These are phyloP conservation scores for Entomortierella beljakovae DNA, from an alignment of 192 early-diverging fungal species.

Conservation along the genomic window DNA sequence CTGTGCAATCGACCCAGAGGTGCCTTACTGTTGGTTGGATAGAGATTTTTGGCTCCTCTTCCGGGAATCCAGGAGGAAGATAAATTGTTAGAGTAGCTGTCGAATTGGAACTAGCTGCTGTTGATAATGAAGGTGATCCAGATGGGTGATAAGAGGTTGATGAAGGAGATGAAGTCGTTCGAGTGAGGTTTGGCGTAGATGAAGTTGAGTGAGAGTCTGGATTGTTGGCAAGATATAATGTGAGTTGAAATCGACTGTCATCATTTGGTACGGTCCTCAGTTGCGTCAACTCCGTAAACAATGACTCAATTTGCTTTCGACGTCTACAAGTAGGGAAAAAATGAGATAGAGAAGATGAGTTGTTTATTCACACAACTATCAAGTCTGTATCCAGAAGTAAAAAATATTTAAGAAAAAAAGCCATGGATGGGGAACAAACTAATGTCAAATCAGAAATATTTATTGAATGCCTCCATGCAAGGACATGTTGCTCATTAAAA, in stretches of 20 bases:
- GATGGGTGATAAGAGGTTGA: slow-evolving; percentile 2
- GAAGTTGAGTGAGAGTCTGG: slow-evolving; percentile 16
- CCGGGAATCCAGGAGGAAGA: slow-evolving; percentile 63
- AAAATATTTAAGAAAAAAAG: not conserved
- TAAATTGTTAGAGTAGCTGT: slow-evolving; percentile 51
- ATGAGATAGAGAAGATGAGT: not conserved
- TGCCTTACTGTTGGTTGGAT: slow-evolving; percentile 62
- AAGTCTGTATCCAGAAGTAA: too few relatives aligned
- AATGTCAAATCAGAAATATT: too few relatives aligned
- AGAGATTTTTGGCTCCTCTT: slow-evolving; percentile 64
- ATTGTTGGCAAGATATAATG: slow-evolving; percentile 17
- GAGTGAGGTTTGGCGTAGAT: slow-evolving; percentile 14
- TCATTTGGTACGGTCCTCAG: slow-evolving; percentile 30
- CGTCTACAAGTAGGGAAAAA: slow-evolving; percentile 12
- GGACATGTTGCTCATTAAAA: too few relatives aligned
- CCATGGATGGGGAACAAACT: too few relatives aligned
- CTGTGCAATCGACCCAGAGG: slow-evolving; percentile 63
- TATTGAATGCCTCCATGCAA: too few relatives aligned
- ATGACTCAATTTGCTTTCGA: slow-evolving; percentile 44
- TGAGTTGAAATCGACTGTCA: slow-evolving; percentile 37
- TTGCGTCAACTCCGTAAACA: slow-evolving; percentile 39
- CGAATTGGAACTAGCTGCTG: not conserved
- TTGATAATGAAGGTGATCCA: not conserved
- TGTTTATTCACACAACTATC: too few relatives aligned
- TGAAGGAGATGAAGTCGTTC: slow-evolving; percentile 13